Base-by-base conservation (phyloP, 768 basidiomycete genomes). In the Kwoniella mangroviensis region DNA sequence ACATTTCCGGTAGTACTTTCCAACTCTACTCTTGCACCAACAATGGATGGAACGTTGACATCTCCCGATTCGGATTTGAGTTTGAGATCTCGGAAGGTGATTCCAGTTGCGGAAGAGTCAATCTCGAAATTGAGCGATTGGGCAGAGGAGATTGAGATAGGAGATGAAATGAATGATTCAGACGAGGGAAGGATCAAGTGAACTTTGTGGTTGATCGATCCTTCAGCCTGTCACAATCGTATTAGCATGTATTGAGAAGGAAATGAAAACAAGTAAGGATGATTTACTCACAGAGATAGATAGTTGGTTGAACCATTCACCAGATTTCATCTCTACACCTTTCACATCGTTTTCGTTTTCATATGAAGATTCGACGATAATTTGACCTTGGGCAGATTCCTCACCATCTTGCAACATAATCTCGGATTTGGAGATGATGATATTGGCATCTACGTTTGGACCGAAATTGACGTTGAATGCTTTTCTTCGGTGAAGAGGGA, bases 341-440 rank as follows among this genome's bases (percentile, higher is more conserved):
- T 26, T 34, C 4, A 45, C 54, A 28, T 56, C 67, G 26, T 24
- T 55, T 28, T 56, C 67, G 26, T 24, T 59, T 28, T 55, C 69
- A 10, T 26, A 74, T 42, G 60, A 63, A 19, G 75, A 69, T 64
- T 78, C 77, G 40, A 78, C 64, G 45, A 71, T 68, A 42, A 78
- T 40, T 49, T 71, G 61, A 5, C 34, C 34, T 7, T 34, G 34
- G 34, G 52, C 51, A 9, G 51, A 22, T 28, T 28, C 21, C 40
- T 62, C 54, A 17, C 24, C 24, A 41, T 13, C 58, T 49, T 66
- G 60, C 1, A 7, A 45, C 1, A 40, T 34, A 5, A 64, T 34
- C 21, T 67, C 63, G 24, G 65, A 40, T 41, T 58, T 58, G 17
- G 69, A 71, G 34, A 77, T 54, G 57, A 77, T 41, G 53, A 73